Percentiles rank a stretch among this genome's conserved stretches.
phyloP scores from a whole-genome alignment of 306 rosid genomes.

The Spatholobus suberectus region DNA sequence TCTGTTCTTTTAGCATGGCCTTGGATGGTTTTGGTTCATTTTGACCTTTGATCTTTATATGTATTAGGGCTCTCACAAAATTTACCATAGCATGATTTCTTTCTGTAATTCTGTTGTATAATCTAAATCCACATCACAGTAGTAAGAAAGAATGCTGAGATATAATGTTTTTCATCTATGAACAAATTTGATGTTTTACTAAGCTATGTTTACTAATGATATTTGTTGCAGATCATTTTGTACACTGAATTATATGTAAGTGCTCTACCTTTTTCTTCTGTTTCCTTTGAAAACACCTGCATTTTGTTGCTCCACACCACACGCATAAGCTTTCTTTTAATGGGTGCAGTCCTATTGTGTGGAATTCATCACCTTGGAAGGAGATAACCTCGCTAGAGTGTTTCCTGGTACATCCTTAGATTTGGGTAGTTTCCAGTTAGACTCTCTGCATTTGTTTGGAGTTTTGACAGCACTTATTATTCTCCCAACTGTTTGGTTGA shows the following conservation, averaged over 20 bases:
- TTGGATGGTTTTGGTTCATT: slow-evolving; percentile 1
- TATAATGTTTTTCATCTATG: neutral
- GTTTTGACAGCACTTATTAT: slow-evolving; percentile 66
- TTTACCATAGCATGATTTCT: neutral
- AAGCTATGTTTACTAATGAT: slow-evolving; percentile 33
- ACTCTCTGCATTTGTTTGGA: slow-evolving; percentile 72
- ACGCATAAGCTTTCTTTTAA: slow-evolving; percentile 18
- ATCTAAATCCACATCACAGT: neutral
- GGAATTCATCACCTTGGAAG: slow-evolving; percentile 78
- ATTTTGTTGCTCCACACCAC: neutral
- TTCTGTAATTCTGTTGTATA: neutral
- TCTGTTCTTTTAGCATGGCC: neutral
- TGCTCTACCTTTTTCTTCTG: slow-evolving; percentile 21
- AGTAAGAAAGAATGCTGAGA: slow-evolving; percentile 21
- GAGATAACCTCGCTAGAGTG: slow-evolving; percentile 71
- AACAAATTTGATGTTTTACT: slow-evolving; percentile 3
- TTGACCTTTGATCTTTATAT: slow-evolving; percentile 7
- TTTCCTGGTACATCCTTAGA: slow-evolving; percentile 70
- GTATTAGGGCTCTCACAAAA: slow-evolving; percentile 1
- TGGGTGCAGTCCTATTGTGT: slow-evolving; percentile 69
- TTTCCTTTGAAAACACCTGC: neutral
- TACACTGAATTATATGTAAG: slow-evolving; percentile 83
- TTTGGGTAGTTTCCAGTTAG: slow-evolving; percentile 56
- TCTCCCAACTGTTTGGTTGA: slow-evolving; percentile 79
- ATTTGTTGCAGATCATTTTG: slow-evolving; percentile 70